These are phyloP conservation scores for Cladophialophora carrionii DNA, from an alignment of 2,329 filamentous ascomycete species.

Conservation along the genomic window DNA sequence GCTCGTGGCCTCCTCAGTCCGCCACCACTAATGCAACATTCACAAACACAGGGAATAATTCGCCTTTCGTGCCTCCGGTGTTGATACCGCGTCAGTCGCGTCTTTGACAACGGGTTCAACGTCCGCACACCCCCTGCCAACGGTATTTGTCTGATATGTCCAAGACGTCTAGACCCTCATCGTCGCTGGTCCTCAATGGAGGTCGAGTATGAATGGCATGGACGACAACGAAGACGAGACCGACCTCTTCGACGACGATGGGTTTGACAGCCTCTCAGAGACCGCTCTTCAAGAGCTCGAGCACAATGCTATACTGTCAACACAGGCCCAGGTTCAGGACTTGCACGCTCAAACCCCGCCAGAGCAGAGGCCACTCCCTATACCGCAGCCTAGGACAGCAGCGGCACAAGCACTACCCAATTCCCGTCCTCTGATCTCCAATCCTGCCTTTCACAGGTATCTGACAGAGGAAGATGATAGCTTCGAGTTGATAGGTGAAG, in stretches of 20 bases:
- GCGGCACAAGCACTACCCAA: conserved; percentile 24
- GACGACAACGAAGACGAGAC: conserved; percentile 53
- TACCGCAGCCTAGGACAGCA: conserved; percentile 18
- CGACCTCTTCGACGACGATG: conserved; percentile 50
- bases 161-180: background rate
- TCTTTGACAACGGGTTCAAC: background rate
- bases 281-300: conserved; percentile 51
- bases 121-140: background rate
- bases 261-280: conserved; percentile 50
- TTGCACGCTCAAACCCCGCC: conserved; percentile 8
- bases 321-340: conserved; percentile 40
- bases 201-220: conserved; percentile 46
- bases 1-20: background rate
- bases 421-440: conserved; percentile 12
- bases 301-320: conserved; percentile 51
- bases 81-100: background rate
- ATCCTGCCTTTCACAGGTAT: conserved; percentile 25
- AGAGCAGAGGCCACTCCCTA: conserved; percentile 11
- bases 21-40: conserved; percentile 18
- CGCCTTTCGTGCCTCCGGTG: background rate
- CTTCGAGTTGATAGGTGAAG: conserved; percentile 49
- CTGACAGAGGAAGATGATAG: conserved; percentile 45
- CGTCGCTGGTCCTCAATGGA: conserved; percentile 28
- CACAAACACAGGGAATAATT: conserved; percentile 2
- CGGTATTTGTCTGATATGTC: background rate